Conservation (phyloP, 768 basidiomycete genomes). For the Leucogyrophana mollusca region DNA sequence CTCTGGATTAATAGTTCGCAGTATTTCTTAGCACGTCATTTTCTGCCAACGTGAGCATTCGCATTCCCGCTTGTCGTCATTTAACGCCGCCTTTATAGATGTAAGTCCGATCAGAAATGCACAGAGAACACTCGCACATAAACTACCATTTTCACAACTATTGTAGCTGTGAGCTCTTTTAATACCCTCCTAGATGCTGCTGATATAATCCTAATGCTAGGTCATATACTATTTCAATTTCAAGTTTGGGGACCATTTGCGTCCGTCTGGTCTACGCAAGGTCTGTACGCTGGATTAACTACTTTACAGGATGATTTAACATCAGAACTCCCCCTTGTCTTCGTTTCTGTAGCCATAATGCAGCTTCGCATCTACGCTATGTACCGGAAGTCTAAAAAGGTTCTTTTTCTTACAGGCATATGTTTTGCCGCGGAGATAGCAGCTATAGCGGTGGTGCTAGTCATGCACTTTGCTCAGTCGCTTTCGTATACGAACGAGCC, state of each 20-base stretch:
- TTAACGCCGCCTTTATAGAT: too few relatives aligned
- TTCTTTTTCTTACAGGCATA: neutral
- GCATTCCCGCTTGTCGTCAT: too few relatives aligned
- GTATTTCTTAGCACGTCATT: conserved; percentile 7
- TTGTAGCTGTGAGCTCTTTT: neutral
- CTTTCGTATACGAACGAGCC: conserved; percentile 7
- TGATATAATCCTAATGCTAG: neutral
- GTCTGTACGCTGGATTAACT: too few relatives aligned
- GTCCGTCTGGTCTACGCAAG: conserved; percentile 7
- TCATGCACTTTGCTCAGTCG: neutral
- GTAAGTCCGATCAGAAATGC: too few relatives aligned
- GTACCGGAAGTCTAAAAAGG: conserved; percentile 8
- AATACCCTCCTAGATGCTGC: neutral
- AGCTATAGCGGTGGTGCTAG: conserved; percentile 3
- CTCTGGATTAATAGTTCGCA: neutral
- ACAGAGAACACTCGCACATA: too few relatives aligned
- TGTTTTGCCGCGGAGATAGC: conserved; percentile 6
- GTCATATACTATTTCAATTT: conserved; percentile 6
- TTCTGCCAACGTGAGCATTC: conserved; percentile 2
- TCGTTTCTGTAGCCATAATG: conserved; percentile 5
- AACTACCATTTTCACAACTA: neutral
- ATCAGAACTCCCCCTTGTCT: neutral
- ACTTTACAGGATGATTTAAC: neutral
- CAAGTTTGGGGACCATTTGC: conserved; percentile 9
- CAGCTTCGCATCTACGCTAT: conserved; percentile 9